Evolutionary conservation across 129 eudicot species (phyloP).

Genomic region (Scalesia atractyloides): DNA sequence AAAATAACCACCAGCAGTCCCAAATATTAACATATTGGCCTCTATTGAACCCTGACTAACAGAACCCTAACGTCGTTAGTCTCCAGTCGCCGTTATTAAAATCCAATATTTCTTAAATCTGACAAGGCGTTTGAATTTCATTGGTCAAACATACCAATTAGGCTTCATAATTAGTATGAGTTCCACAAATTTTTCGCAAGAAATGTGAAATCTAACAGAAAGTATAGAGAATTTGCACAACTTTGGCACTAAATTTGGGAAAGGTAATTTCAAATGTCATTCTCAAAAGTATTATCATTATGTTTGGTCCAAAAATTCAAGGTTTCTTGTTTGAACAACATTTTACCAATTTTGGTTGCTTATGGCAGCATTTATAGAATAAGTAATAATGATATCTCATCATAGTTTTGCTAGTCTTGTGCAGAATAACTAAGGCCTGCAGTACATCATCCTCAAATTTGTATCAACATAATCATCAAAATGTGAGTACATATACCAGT

Average conservation of each 20-base stretch:
- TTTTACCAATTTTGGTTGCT: neutral
- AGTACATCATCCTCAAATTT: constrained; percentile 34
- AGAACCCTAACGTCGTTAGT: no score
- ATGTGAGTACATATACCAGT: constrained; percentile 36
- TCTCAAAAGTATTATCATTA: neutral
- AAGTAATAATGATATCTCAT: neutral
- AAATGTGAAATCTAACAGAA: neutral
- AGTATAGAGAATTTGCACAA: neutral
- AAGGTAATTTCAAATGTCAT: neutral
- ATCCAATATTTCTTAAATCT: no score
- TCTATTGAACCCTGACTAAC: no score
- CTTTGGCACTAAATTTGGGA: constrained; percentile 7
- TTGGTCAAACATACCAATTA: no score
- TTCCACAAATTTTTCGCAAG: neutral
- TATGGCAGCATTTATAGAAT: neutral
- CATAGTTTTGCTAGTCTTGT: constrained; percentile 8
- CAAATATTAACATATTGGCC: no score
- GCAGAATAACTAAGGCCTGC: constrained; percentile 39
- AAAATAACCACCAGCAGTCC: no score
- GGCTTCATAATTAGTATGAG: no score
- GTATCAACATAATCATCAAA: constrained; percentile 28
- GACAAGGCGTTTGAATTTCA: no score
- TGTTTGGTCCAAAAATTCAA: constrained; percentile 14
- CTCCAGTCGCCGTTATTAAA: no score
- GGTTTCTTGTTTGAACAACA: neutral